Conservation (phyloP, 257 asterid genomes). For the Sherardia arvensis region DNA sequence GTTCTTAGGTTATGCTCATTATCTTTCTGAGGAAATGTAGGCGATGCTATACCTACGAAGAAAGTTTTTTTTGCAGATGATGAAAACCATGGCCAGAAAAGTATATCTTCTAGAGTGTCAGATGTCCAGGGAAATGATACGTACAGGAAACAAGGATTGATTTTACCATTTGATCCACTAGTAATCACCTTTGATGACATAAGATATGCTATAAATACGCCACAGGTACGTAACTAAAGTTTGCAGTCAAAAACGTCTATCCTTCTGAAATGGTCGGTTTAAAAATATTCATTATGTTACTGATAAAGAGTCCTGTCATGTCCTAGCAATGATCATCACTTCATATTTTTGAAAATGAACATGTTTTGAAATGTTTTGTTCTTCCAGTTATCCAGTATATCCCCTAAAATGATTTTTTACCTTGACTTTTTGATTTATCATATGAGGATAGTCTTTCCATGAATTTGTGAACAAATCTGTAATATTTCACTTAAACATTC, state of each 20-base stretch:
- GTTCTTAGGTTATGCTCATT: background rate
- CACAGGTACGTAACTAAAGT: slow-evolving; percentile 40
- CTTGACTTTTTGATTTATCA: background rate
- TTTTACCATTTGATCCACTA: slow-evolving; percentile 74
- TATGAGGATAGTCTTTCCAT: too few species aligned
- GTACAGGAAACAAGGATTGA: slow-evolving; percentile 62
- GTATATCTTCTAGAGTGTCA: slow-evolving; percentile 36
- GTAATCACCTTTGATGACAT: slow-evolving; percentile 63
- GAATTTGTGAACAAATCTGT: too few species aligned
- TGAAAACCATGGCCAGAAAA: slow-evolving; percentile 25
- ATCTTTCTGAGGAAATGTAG: background rate
- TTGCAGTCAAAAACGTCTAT: too few species aligned
- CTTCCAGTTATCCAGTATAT: background rate
- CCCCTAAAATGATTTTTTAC: background rate
- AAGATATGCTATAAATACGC: slow-evolving; percentile 73
- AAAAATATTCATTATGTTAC: background rate
- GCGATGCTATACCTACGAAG: background rate
- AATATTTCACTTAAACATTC: too few species aligned
- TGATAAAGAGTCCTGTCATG: background rate
- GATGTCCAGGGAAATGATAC: slow-evolving; percentile 25
- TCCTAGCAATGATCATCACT: background rate
- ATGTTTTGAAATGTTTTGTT: background rate
- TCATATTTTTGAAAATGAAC: too few species aligned
- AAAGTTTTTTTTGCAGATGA: slow-evolving; percentile 24
- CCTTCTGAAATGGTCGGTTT: background rate